These are phyloP conservation scores for Boletus rubroflammeus DNA, from an alignment of 768 basidiomycete species.

Conservation along the genomic window DNA sequence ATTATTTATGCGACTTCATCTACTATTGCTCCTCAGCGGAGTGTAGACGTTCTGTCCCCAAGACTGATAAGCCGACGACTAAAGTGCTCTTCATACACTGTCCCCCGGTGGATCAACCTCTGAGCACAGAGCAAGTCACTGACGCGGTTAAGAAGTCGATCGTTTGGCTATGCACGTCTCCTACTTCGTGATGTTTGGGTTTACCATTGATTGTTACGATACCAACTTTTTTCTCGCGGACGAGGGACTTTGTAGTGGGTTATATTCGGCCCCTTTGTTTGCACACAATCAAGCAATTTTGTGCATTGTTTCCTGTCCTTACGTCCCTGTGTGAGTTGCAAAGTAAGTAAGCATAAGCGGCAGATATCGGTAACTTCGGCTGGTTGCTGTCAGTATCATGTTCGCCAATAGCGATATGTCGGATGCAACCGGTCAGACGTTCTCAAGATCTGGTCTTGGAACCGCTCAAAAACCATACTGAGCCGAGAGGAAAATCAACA, in stretches of 20 bases:
- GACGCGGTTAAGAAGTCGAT: conserved; percentile 60
- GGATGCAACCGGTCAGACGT: conserved; percentile 1
- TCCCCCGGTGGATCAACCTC: conserved; percentile 62
- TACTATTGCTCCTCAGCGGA: conserved; percentile 77
- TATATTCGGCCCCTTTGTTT: background rate
- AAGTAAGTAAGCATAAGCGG: background rate
- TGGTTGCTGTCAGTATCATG: background rate
- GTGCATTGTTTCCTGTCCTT: background rate
- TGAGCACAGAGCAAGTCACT: conserved; percentile 63
- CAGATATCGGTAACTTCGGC: conserved; percentile 20
- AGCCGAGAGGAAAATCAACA: background rate
- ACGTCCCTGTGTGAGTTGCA: background rate
- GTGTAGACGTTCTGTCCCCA: conserved; percentile 42
- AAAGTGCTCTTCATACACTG: conserved; percentile 70
- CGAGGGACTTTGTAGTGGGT: conserved; percentile 26
- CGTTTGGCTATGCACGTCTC: conserved; percentile 48
- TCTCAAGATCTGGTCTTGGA: conserved; percentile 10
- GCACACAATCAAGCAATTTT: background rate
- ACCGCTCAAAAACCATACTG: background rate
- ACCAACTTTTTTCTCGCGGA: conserved; percentile 11
- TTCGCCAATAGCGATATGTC: background rate
- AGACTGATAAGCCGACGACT: conserved; percentile 30
- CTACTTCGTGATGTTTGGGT: conserved; percentile 14
- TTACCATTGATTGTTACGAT: conserved; percentile 6
- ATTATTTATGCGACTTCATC: conserved; percentile 73